Percentiles rank a stretch among this genome's conserved stretches.
Evolutionary conservation across 768 basidiomycete species (phyloP).

Genomic region (Phanerodontia chrysosporium): DNA sequence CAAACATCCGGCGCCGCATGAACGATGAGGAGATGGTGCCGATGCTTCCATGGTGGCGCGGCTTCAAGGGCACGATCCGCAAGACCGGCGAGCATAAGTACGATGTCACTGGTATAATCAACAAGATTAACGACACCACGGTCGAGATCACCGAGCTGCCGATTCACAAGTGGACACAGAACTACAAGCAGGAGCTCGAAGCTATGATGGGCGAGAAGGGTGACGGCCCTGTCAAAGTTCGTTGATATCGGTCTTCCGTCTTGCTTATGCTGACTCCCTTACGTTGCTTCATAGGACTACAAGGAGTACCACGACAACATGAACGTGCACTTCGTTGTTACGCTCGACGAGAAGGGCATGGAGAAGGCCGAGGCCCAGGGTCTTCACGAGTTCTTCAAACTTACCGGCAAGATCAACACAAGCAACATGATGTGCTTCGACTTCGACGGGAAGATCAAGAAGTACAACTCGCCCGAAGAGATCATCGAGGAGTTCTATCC

Average conservation of each 20-base stretch:
- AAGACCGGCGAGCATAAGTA: slow-evolving; percentile 80
- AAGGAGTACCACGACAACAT: slow-evolving; percentile 94
- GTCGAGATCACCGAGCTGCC: slow-evolving; percentile 95
- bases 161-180: slow-evolving; percentile 91
- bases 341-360: slow-evolving; percentile 75
- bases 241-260: no score
- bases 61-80: slow-evolving; percentile 87
- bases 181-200: slow-evolving; percentile 90
- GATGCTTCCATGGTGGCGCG: slow-evolving; percentile 98
- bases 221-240: slow-evolving; percentile 76
- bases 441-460: slow-evolving; percentile 92
- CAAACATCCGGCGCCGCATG: slow-evolving; percentile 85
- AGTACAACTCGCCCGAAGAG: slow-evolving; percentile 84
- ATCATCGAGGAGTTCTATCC: slow-evolving; percentile 94
- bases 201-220: slow-evolving; percentile 84
- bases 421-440: slow-evolving; percentile 99
- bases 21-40: slow-evolving; percentile 73
- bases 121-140: slow-evolving; percentile 81
- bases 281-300: no score
- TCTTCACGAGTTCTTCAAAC: slow-evolving; percentile 86
- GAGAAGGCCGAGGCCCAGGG: slow-evolving; percentile 89
- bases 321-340: slow-evolving; percentile 84
- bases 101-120: slow-evolving; percentile 69
- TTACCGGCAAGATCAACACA: slow-evolving; percentile 79
- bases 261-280: no score